Conservation (phyloP, 805 yeast species). For the Cyberlindnera mississippiensis region DNA sequence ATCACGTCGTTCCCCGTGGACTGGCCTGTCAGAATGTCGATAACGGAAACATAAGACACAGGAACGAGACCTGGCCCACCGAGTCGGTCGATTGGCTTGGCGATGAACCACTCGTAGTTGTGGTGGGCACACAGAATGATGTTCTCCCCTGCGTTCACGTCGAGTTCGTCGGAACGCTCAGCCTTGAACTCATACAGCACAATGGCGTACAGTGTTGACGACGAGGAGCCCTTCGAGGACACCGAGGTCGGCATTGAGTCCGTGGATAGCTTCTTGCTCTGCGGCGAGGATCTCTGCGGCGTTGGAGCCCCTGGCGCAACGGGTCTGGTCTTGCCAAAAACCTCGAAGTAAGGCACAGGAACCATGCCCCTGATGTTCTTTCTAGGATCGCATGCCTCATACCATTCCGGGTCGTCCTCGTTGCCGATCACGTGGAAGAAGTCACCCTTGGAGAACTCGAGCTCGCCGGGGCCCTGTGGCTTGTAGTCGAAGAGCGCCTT, state of each 20-base stretch:
- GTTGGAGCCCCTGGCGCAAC: constrained; percentile 24
- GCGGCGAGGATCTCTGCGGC: constrained; percentile 11
- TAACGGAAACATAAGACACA: constrained; percentile 78
- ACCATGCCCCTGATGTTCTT: constrained; percentile 79
- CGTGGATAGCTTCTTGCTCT: constrained; percentile 19
- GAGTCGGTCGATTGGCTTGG: constrained; percentile 88
- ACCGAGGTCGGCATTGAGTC: constrained; percentile 23
- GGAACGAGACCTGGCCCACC: constrained; percentile 99
- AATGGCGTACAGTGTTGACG: constrained; percentile 67
- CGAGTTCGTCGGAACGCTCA: constrained; percentile 72
- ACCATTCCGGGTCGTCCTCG: constrained; percentile 63
- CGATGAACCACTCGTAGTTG: constrained; percentile 95
- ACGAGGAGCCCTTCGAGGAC: constrained; percentile 13
- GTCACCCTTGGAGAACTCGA: constrained; percentile 77
- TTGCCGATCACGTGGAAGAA: constrained; percentile 77
- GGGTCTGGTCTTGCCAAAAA: constrained; percentile 54
- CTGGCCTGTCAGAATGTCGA: constrained; percentile 67
- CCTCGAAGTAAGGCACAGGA: constrained; percentile 80
- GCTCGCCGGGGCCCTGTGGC: constrained; percentile 78
- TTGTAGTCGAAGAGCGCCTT: constrained; percentile 74
- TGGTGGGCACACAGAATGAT: constrained; percentile 94
- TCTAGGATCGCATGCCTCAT: constrained; percentile 84
- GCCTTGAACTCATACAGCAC: constrained; percentile 86
- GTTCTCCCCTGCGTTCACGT: constrained; percentile 80
- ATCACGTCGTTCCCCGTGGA: constrained; percentile 51